Evolutionary conservation across 2,329 filamentous ascomycete genomes (phyloP), one percentile per base, ranked within the genome.

Genomic region (Colletotrichum lupini): DNA sequence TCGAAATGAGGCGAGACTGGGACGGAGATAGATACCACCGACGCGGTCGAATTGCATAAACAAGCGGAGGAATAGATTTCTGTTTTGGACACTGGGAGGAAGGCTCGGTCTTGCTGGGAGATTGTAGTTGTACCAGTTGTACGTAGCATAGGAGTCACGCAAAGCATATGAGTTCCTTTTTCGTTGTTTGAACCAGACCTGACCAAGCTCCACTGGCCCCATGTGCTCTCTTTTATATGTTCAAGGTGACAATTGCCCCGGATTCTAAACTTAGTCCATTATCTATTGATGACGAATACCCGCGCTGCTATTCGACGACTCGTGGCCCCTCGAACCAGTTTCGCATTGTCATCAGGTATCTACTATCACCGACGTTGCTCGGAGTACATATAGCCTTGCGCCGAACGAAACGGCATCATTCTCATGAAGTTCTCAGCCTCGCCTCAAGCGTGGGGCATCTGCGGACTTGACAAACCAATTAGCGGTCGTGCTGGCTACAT

Each of bases 51-150:
- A 46, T 72, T 73, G 66, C 64, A 73, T 73, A 68, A 49, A 68
- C 35, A 26, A 67, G 69, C 59, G 69, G 68, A 53, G 62, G 61
- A 42, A 52, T 71, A 71, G 67, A 72, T 56, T 70, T 68, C 65
- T 69, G 35, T 73, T 73, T 73, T 72, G 69, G 68, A 68, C 68
- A 72, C 68, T 67, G 68, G 68, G 61, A 62, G 56, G 56, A 49
- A 67, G 68, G 68, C 57, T 55, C 49, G 59, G 55, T 73, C 70
- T 69, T 60, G 70, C 53, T 68, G 68, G 71, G 63, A 73, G 68
- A 74, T 73, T 75, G 74, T 73, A 74, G 74, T 73, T 70, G 73
- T 75, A 69, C 68, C 72, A 74, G 72, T 74, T 74, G 72, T 75
- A 75, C 72, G 72, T 75, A 72, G 68, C 74, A 75, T 73, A 75